These are phyloP conservation scores for Picochlorum sp. DNA, from an alignment of 139 green algal species.

Conservation along the genomic window DNA sequence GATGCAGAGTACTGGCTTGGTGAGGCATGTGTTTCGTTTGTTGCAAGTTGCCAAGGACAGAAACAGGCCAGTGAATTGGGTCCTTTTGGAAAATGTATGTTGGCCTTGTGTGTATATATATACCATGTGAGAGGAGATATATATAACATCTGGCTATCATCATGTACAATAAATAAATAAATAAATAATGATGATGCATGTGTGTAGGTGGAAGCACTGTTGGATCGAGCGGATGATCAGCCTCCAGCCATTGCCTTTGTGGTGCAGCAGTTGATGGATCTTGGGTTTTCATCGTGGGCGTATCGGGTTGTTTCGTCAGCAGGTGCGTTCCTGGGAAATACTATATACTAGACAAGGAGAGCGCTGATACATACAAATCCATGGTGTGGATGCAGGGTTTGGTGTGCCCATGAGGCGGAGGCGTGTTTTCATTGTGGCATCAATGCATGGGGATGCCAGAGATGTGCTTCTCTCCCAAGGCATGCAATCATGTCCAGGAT, in stretches of 20 bases:
- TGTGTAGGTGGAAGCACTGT: conserved; percentile 55
- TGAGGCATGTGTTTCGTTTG: conserved; percentile 79
- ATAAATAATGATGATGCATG: not conserved
- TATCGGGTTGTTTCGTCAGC: conserved; percentile 29
- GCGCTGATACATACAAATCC: too few relatives aligned
- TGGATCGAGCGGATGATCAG: conserved; percentile 44
- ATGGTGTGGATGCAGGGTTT: conserved; percentile 43
- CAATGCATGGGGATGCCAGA: conserved; percentile 67
- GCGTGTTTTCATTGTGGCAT: conserved; percentile 77
- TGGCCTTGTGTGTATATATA: not conserved
- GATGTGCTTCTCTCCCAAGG: conserved; percentile 77
- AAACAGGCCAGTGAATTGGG: conserved; percentile 59
- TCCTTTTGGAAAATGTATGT: conserved; percentile 79
- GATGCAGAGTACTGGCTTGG: conserved; percentile 52
- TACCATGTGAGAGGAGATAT: too few relatives aligned
- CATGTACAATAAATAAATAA: too few relatives aligned
- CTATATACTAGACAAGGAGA: too few relatives aligned
- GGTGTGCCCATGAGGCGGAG: conserved; percentile 71
- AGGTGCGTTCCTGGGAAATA: not conserved
- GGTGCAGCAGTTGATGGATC: conserved; percentile 45
- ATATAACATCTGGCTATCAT: not conserved
- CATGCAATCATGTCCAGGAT: conserved; percentile 41
- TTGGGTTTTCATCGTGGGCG: conserved; percentile 75
- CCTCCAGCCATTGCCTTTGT: conserved; percentile 35
- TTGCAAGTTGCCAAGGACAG: conserved; percentile 38